Evolutionary conservation across 1,284 basidiomycete genomes (phyloP), one percentile per base, ranked within the genome.

Genomic region (Macrocystidia cucumis): DNA sequence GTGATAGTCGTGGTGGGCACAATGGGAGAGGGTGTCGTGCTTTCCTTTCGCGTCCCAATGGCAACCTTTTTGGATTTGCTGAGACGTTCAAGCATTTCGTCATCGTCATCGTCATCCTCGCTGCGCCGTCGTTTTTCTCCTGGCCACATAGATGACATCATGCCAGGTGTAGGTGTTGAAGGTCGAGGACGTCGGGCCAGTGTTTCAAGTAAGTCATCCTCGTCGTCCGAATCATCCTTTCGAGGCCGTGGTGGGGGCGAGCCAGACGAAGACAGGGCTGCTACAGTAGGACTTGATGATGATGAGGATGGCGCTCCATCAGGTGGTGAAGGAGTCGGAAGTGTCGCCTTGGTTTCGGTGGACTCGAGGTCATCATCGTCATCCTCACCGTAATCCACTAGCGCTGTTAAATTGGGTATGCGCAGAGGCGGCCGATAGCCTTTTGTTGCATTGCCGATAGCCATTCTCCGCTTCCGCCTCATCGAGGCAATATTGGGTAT

Each of bases 361-460:
- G 60, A 52, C 3, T 69, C 61, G 13, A 87, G 87, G 44, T 92
- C 90, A 43, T 82, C 81, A 59, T 92, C 95, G 23, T 79, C 79
- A 26, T 85, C 82, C 12, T 77, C 78, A 9, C 67, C 74, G 51
- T 90, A 89, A 46, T 86, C 85, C 20, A 84, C 69, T 28, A 88
- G 62, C 6, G 72, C 65, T 12, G 70, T 66, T 8, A 83, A 60
- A 16, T 67, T 62, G 28, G 76, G 72, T 9, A 66, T 62, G 34
- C 67, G 69, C 28, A 68, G 44, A 4, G 59, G 60, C 16, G 72
- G 62, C 39, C 67, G 60, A 41, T 67, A 63, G 18, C 57, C 56
- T 55, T 66, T 58, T 40, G 57, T 44, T 23, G 49, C 43, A 33
- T 44, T 52, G 13, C 60, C 55, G 13, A 66, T 49, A 8, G 58